phyloP scores from a whole-genome alignment of 768 basidiomycete genomes.

The Lactarius akahatsu region DNA sequence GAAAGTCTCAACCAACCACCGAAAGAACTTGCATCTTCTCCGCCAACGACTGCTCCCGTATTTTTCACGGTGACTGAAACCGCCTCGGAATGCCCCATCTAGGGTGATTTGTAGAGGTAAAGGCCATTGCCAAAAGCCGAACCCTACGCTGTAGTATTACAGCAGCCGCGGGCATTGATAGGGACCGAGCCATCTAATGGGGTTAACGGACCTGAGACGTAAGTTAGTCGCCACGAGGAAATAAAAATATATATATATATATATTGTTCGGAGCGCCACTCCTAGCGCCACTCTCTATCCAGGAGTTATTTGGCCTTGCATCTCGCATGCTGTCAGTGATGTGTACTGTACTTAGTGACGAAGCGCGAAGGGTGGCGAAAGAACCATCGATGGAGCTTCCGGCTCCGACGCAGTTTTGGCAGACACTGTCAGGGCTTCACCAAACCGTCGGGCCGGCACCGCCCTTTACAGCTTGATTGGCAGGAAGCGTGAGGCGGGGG shows the following conservation, averaged over 20 bases:
- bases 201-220: neutral
- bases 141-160: neutral
- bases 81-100: neutral
- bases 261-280: neutral
- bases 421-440: neutral
- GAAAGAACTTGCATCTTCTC: neutral
- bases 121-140: neutral
- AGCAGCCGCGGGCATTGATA: neutral
- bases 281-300: neutral
- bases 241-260: neutral
- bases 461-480: constrained; percentile 1
- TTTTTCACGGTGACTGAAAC: neutral
- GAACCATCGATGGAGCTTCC: neutral
- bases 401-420: neutral
- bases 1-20: neutral
- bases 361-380: neutral
- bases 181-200: constrained; percentile 3
- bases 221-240: neutral
- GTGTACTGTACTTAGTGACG: neutral
- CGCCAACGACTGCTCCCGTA: neutral
- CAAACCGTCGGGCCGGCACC: neutral
- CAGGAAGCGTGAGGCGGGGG: constrained; percentile 3
- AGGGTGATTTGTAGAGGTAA: neutral
- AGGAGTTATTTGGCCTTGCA: neutral
- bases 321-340: neutral